Conservation (phyloP, 164 flowering plant species). For the Buxus sempervirens region DNA sequence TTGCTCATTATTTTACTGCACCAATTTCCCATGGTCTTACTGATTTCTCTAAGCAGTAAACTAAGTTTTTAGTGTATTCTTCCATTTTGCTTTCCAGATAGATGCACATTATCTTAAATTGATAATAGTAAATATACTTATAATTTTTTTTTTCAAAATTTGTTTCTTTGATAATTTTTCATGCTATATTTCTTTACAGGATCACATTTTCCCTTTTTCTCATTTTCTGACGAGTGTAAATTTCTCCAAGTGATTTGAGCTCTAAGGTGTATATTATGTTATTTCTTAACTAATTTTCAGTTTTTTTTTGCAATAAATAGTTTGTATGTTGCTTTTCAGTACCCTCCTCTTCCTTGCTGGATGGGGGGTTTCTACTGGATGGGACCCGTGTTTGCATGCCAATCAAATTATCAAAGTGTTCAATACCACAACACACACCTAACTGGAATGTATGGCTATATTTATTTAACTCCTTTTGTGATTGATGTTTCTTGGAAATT, state of each 20-base stretch:
- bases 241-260: not conserved
- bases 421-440: constrained; percentile 52
- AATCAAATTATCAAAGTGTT: constrained; percentile 94
- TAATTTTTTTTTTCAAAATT: no score
- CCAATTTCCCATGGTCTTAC: constrained; percentile 40
- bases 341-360: constrained; percentile 70
- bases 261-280: not conserved
- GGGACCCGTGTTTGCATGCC: constrained; percentile 75
- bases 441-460: constrained; percentile 49
- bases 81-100: not conserved
- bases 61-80: not conserved
- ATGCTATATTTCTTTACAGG: no score
- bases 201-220: not conserved
- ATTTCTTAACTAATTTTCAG: constrained; percentile 25
- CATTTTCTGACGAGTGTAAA: not conserved
- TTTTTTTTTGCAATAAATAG: constrained; percentile 70
- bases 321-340: constrained; percentile 50
- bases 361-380: constrained; percentile 51
- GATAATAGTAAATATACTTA: no score
- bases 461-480: not conserved
- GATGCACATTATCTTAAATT: not conserved
- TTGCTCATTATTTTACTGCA: constrained; percentile 31
- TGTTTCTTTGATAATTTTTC: no score
- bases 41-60: constrained; percentile 60
- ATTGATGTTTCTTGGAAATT: not conserved